Conservation (phyloP, 2,329 filamentous ascomycete genomes). For the Didymella segeticola region DNA sequence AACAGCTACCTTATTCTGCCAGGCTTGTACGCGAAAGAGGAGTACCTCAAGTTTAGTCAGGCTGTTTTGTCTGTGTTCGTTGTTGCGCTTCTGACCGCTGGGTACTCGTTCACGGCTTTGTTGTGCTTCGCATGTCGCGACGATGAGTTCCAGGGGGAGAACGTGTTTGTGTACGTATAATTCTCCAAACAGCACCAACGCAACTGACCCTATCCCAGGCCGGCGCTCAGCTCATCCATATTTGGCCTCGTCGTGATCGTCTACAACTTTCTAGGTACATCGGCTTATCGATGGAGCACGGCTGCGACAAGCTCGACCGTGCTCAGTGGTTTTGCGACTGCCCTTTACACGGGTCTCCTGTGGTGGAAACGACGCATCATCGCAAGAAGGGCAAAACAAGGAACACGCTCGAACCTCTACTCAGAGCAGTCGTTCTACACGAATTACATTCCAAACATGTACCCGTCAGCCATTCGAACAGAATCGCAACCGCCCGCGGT, state of each 20-base stretch:
- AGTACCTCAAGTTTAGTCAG: constrained; percentile 49
- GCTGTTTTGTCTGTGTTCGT: constrained; percentile 54
- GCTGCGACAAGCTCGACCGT: constrained; percentile 54
- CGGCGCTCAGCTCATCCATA: constrained; percentile 52
- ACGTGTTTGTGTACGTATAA: constrained; percentile 53
- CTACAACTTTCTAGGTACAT: constrained; percentile 55
- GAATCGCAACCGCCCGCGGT: constrained; percentile 33
- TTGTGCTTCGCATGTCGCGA: constrained; percentile 57
- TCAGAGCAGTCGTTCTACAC: constrained; percentile 51
- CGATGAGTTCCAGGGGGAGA: constrained; percentile 56
- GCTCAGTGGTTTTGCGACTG: constrained; percentile 47
- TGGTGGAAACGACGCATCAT: constrained; percentile 53
- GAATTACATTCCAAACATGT: constrained; percentile 57
- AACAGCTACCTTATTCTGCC: constrained; percentile 58
- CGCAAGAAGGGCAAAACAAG: constrained; percentile 37
- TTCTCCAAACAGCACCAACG: neutral
- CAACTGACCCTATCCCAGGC: constrained; percentile 37
- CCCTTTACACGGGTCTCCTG: constrained; percentile 53
- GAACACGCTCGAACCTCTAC: constrained; percentile 33
- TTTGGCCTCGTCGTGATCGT: constrained; percentile 57
- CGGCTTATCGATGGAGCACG: constrained; percentile 51
- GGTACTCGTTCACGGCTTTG: constrained; percentile 57
- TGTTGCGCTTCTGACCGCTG: constrained; percentile 55
- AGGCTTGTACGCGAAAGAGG: constrained; percentile 52
- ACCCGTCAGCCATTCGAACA: constrained; percentile 46